phyloP scores from a whole-genome alignment of 2,329 filamentous ascomycete genomes.

The Aureobasidium sp. region DNA sequence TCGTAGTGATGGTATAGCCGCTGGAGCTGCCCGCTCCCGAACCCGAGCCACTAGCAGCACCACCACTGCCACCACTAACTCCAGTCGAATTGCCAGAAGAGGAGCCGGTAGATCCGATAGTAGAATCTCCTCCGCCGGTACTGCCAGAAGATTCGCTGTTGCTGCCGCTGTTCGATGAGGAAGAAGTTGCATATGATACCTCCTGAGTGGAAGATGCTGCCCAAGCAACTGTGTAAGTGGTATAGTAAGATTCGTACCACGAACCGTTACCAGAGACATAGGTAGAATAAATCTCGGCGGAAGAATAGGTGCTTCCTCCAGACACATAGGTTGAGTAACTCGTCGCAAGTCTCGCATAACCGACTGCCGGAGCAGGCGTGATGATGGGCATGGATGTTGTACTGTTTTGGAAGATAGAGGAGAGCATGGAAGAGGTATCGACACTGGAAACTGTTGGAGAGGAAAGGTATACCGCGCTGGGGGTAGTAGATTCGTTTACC shows the following conservation, averaged over 20 bases:
- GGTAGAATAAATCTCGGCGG: conserved; percentile 22
- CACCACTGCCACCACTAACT: conserved; percentile 4
- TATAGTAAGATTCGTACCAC: conserved; percentile 25
- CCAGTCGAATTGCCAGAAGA: neutral
- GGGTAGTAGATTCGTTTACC: conserved; percentile 16
- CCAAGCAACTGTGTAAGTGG: conserved; percentile 22
- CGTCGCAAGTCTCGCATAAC: conserved; percentile 15
- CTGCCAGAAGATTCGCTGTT: conserved; percentile 15
- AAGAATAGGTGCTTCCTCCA: conserved; percentile 23
- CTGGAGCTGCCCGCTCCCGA: neutral
- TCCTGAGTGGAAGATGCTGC: conserved; percentile 20
- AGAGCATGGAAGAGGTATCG: conserved; percentile 18
- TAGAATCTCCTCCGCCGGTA: conserved; percentile 6
- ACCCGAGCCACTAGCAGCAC: conserved; percentile 6
- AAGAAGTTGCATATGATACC: conserved; percentile 18
- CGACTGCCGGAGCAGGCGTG: conserved; percentile 20
- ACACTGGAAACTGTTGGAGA: conserved; percentile 14
- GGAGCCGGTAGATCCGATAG: neutral
- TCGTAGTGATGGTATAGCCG: conserved; percentile 1
- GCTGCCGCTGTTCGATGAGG: conserved; percentile 10
- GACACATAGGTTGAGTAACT: conserved; percentile 23
- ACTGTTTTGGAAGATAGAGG: conserved; percentile 21
- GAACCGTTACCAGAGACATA: conserved; percentile 18
- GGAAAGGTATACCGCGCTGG: conserved; percentile 20
- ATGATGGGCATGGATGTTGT: conserved; percentile 22